Percentiles rank a stretch among this genome's conserved stretches.
Evolutionary conservation across 805 yeast genomes (phyloP).

Genomic region (Monosporozyma yasuniensis): DNA sequence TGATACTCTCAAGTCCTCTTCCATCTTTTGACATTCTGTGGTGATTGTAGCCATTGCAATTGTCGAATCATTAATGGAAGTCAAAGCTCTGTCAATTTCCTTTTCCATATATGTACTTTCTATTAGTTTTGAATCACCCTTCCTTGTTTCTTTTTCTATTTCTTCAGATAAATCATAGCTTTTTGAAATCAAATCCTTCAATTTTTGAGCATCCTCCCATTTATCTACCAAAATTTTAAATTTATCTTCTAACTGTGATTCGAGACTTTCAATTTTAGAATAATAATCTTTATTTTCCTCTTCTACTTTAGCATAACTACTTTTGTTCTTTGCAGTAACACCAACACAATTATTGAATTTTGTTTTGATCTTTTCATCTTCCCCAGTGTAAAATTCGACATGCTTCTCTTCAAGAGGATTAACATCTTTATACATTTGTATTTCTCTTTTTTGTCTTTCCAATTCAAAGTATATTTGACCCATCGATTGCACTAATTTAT

Average conservation of each 20-base stretch:
- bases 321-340: conserved; percentile 11
- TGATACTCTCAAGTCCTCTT: conserved; percentile 10
- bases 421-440: conserved; percentile 36
- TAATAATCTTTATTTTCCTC: conserved; percentile 23
- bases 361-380: conserved; percentile 37
- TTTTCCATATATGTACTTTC: conserved; percentile 57
- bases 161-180: conserved; percentile 41
- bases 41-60: conserved; percentile 19
- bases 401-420: conserved; percentile 36
- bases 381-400: conserved; percentile 35
- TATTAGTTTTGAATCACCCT: conserved; percentile 39
- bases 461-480: conserved; percentile 39
- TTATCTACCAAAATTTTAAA: neutral
- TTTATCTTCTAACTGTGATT: conserved; percentile 8
- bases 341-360: conserved; percentile 37
- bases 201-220: neutral
- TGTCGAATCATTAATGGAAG: conserved; percentile 40
- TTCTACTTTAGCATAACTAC: conserved; percentile 27
- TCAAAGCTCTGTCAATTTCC: conserved; percentile 47
- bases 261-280: conserved; percentile 20
- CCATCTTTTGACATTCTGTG: conserved; percentile 9
- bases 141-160: conserved; percentile 36
- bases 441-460: conserved; percentile 39
- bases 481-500: conserved; percentile 50
- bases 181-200: conserved; percentile 16